Base-by-base conservation (phyloP, 345 rosid species). In the Corchorus capsularis region DNA sequence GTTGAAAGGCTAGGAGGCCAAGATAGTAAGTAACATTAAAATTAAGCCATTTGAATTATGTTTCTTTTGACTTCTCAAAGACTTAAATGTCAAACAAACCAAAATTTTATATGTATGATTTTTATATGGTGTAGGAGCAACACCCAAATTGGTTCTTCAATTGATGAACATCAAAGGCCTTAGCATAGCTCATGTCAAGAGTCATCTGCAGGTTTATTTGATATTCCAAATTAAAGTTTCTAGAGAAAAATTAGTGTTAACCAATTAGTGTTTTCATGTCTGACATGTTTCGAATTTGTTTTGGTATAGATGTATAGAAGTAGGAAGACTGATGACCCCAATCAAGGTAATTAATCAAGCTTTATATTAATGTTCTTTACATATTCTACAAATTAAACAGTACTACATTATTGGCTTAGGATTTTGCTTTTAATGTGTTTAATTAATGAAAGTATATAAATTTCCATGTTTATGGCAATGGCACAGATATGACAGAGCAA, bases 111-210 rank as follows among this genome's bases (percentile, higher is more conserved):
- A 50, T 50, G 5, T 60, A 47, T 34, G 39, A 54, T 53, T 6
- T 6, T 27, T 27, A 27, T 62, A 27, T 62, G 61, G 15, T 79
- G 59, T 82, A 92, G 94, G 88, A 86, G 97, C 97, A 84, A 92
- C 97, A 45, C 97, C 94, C 3, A 90, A 92, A 79, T 82, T 90
- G 84, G 97, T 90, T 78, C 94, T 89, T 84, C 93, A 90, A 70
- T 49, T 88, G 87, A 90, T 92, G 97, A 87, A 90, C 80, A 85
- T 90, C 78, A 86, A 89, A 79, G 97, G 91, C 50, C 91, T 92
- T 63, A 88, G 86, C 83, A 90, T 92, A 69, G 89, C 97, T 72
- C 97, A 92, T 83, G 94, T 92, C 39, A 92, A 92, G 86, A 92
- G 97, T 82, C 97, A 92, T 87, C 94, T 92, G 53, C 97, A 92